Evolutionary conservation across 139 green algal species (phyloP), one percentile per base, ranked within the genome.

Genomic region (Asterochloris sp.): DNA sequence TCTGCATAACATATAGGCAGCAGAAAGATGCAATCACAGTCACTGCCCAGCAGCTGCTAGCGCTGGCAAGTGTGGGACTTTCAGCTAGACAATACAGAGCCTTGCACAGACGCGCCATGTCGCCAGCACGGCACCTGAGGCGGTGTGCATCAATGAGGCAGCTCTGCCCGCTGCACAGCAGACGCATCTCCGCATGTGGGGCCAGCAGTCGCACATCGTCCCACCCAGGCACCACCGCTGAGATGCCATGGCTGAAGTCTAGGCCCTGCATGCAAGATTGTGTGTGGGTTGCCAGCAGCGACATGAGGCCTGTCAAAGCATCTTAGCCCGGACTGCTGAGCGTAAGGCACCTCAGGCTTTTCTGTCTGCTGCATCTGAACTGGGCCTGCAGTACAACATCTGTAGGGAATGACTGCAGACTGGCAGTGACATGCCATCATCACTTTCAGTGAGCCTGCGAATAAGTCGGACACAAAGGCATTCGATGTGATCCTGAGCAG

Each of bases 161-260:
- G 11, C 79, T 73, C 60, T 86, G 75, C 10, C 90, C 92, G 17
- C 69, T 86, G n/a, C 94, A 78, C 80, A 96, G 80, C 78, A 98
- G 80, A 21, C 91, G 90, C 87, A 96, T 80, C 88, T 97, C 94
- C 16, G 93, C 93, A 23, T 92, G 89, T 10, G 94, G 94, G 0
- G 94, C 92, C 80, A 96, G 87, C 85, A 98, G 83, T 14, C 92
- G 87, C 54, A 96, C 85, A 78, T 92, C 85, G 9, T 84, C 83
- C 90, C 92, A 98, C 11, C 92, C 92, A 85, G 92, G 83, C n/a
- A 90, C 74, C 0, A 78, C 84, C 11, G 76, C 69, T 23, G 61
- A 67, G 54, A 84, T 19, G 10, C 81, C 82, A 13, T 61, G 23
- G 0, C 75, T 77, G 60, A 85, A 26, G 63, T 86, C 80, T 19